Evolutionary conservation across 2,329 filamentous ascomycete species (phyloP), one percentile per base, ranked within the genome.

Genomic region (Arthrinium phaeospermum): DNA sequence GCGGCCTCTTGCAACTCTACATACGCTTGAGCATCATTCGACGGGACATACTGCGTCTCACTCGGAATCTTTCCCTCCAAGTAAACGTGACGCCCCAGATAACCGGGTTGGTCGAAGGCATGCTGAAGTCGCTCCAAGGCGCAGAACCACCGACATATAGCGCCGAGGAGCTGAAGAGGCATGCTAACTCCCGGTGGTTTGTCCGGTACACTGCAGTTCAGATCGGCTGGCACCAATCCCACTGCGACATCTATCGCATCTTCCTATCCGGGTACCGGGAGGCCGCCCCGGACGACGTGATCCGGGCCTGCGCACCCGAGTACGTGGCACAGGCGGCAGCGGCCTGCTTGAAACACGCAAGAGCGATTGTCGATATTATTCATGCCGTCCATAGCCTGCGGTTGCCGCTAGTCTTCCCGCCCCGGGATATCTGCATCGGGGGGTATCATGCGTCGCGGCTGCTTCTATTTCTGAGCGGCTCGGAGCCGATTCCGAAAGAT

Each of bases 1-100:
- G 69, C n/a, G 76, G 75, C 1, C 69, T 72, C 16, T 76, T 76
- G 47, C 71, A 68, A 6, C 69, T 77, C 24, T 74, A 73, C 34
- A 71, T 76, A 22, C 70, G 72, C 13, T 67, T 77, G 5, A 75
- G 75, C 64, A 61, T 71, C 27, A 61, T 77, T 16, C 75, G 76
- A 22, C 73, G 74, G 4, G 76, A 77, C 61, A 74, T 76, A 41
- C 75, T 77, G 74, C 75, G 74, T 64, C 67, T 77, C 51, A 76
- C 74, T 3, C 71, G 75, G 24, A 73, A 57, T 5, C 71, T 2
- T 70, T 78, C 14, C 69, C 77, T 22, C 71, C 76, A 12, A 76
- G 74, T 37, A 75, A 78, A 12, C 71, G 75, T 8, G 22, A 46
- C 10, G 13, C 13, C 41, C 10, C 64, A 45, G 41, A 68, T 27